phyloP scores from a whole-genome alignment of 345 rosid genomes.

The Moringa oleifera region DNA sequence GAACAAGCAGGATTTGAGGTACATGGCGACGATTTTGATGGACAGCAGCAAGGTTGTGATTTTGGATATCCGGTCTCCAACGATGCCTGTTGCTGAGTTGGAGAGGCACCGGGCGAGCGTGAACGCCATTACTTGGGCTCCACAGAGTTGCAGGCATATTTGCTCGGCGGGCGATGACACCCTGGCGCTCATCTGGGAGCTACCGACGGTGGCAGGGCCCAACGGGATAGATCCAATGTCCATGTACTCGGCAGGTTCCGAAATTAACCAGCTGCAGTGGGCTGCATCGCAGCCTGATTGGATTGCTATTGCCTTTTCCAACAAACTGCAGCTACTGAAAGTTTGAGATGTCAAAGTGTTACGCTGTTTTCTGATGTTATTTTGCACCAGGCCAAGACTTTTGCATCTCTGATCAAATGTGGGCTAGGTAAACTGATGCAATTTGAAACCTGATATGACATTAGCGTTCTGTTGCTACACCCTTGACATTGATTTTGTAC shows the following conservation, averaged over 20 bases:
- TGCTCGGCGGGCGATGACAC: constrained; percentile 89
- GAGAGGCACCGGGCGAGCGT: constrained; percentile 68
- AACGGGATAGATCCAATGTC: constrained; percentile 92
- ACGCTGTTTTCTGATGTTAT: too few species aligned
- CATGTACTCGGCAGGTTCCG: constrained; percentile 73
- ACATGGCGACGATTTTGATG: constrained; percentile 82
- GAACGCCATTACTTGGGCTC: constrained; percentile 81
- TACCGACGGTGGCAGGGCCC: constrained; percentile 90
- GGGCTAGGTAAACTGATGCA: background rate
- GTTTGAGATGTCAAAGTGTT: constrained; percentile 42
- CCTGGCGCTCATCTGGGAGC: constrained; percentile 86
- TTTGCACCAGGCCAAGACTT: background rate
- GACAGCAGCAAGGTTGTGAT: constrained; percentile 78
- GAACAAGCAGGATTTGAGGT: constrained; percentile 80
- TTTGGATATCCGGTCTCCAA: constrained; percentile 65
- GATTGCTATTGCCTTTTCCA: constrained; percentile 80
- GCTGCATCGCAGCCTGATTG: constrained; percentile 78
- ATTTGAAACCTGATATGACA: background rate
- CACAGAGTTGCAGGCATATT: constrained; percentile 69
- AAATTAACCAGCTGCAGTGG: constrained; percentile 96
- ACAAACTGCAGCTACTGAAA: constrained; percentile 86
- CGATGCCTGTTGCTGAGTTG: constrained; percentile 69
- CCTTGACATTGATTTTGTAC: background rate
- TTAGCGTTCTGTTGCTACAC: background rate
- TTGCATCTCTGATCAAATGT: background rate